Percentiles rank a stretch among this genome's conserved stretches.
phyloP scores from a whole-genome alignment of 2,329 filamentous ascomycete species.

The Hymenoscyphus occultus region DNA sequence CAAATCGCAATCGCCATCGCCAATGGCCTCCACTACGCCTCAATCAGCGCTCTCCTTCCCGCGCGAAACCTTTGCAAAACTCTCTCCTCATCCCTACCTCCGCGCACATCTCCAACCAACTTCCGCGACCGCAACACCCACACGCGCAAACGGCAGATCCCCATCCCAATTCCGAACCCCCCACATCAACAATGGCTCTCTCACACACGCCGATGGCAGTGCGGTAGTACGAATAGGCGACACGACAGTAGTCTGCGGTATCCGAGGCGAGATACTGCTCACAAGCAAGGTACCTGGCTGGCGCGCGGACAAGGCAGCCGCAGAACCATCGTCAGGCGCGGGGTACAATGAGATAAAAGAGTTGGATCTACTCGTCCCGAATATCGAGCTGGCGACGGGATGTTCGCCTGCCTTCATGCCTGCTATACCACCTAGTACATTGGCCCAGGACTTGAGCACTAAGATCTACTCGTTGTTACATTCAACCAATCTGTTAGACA shows the following conservation, averaged over 20 bases:
- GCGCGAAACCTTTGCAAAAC: conserved; percentile 77
- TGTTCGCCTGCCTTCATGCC: conserved; percentile 83
- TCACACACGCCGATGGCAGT: conserved; percentile 87
- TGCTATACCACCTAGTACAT: conserved; percentile 72
- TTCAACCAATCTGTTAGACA: conserved; percentile 61
- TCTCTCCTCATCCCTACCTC: conserved; percentile 85
- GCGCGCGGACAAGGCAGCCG: conserved; percentile 43
- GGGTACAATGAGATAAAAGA: conserved; percentile 48
- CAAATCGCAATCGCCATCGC: neutral
- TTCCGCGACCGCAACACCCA: conserved; percentile 49
- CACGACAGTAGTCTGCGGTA: conserved; percentile 91
- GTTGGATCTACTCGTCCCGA: conserved; percentile 80
- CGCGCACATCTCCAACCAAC: conserved; percentile 77
- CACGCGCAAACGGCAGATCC: conserved; percentile 77
- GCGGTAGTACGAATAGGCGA: conserved; percentile 85
- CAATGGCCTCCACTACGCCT: conserved; percentile 25
- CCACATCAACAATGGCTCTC: conserved; percentile 76
- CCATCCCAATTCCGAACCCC: conserved; percentile 67
- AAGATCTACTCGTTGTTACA: conserved; percentile 75
- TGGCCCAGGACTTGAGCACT: conserved; percentile 80
- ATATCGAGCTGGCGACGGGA: conserved; percentile 88
- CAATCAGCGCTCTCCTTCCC: conserved; percentile 43
- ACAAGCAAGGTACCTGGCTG: conserved; percentile 71
- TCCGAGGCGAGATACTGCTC: conserved; percentile 80
- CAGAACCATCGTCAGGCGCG: conserved; percentile 34